Conservation (phyloP, 2,329 filamentous ascomycete genomes). For the Coleophoma cylindrospora region DNA sequence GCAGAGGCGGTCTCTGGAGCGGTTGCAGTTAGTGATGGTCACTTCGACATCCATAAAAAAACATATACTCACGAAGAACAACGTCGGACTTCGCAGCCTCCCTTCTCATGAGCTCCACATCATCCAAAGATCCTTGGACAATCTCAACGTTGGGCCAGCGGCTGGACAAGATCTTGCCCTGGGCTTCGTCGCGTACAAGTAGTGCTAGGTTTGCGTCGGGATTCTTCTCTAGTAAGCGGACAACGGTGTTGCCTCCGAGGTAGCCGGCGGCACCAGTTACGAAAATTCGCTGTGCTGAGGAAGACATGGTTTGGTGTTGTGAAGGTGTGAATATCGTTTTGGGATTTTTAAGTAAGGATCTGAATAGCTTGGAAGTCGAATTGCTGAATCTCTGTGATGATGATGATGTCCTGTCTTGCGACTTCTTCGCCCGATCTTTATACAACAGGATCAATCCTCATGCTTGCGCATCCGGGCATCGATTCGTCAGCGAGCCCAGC, state of each 20-base stretch:
- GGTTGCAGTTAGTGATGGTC: neutral
- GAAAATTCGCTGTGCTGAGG: conserved; percentile 8
- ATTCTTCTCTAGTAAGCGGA: conserved; percentile 10
- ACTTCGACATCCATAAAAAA: neutral
- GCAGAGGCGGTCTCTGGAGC: conserved; percentile 15
- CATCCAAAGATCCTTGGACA: conserved; percentile 29
- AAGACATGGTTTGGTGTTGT: too few species aligned
- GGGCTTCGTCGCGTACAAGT: conserved; percentile 14
- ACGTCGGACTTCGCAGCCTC: conserved; percentile 29
- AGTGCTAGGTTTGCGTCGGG: conserved; percentile 13
- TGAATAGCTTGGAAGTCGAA: too few species aligned
- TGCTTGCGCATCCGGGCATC: too few species aligned
- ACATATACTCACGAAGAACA: conserved; percentile 26
- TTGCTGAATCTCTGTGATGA: too few species aligned
- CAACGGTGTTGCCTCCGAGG: conserved; percentile 13
- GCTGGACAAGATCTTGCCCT: conserved; percentile 8
- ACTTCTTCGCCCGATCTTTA: too few species aligned
- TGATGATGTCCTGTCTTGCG: too few species aligned
- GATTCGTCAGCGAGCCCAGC: too few species aligned
- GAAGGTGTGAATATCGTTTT: too few species aligned
- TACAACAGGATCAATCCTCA: too few species aligned
- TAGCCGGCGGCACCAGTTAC: conserved; percentile 17
- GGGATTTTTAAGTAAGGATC: too few species aligned
- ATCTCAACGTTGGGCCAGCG: conserved; percentile 11
- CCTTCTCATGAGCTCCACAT: conserved; percentile 22